A percentile compares a stretch with the other conserved stretches of the same genome.
Conservation (phyloP, 805 yeast species). For the Metschnikowia koreensis region DNA sequence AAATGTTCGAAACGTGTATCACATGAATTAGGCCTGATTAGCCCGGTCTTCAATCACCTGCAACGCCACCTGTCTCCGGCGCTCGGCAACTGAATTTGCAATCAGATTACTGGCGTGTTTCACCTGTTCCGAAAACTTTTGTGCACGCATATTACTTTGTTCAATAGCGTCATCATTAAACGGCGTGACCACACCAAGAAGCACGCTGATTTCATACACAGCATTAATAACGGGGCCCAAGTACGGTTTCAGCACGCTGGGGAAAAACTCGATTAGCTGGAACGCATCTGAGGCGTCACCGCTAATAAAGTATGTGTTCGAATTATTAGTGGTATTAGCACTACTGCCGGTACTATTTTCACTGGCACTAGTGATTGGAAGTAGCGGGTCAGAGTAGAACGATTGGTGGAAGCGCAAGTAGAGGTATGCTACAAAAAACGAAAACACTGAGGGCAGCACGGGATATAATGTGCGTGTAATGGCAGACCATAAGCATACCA, state of each 20-base stretch:
- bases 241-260: constrained; percentile 52
- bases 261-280: constrained; percentile 81
- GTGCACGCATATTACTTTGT: constrained; percentile 69
- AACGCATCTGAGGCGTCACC: constrained; percentile 94
- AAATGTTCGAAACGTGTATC: neutral
- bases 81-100: constrained; percentile 58
- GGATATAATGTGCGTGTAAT: constrained; percentile 44
- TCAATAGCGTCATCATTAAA: constrained; percentile 71
- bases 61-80: constrained; percentile 74
- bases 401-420: constrained; percentile 78
- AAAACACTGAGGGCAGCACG: constrained; percentile 51
- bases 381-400: constrained; percentile 50
- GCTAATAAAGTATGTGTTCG: constrained; percentile 32
- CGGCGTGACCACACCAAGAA: constrained; percentile 52
- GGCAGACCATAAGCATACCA: constrained; percentile 37
- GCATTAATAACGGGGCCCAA: constrained; percentile 50
- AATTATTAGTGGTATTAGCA: too few relatives aligned
- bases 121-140: constrained; percentile 53
- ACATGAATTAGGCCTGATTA: constrained; percentile 16
- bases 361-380: constrained; percentile 43
- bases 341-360: constrained; percentile 22
- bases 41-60: constrained; percentile 71
- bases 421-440: constrained; percentile 68
- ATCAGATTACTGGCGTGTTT: constrained; percentile 40
- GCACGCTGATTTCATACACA: constrained; percentile 34